phyloP scores from a whole-genome alignment of 192 early-diverging fungal species.

The Thamnidium elegans region DNA sequence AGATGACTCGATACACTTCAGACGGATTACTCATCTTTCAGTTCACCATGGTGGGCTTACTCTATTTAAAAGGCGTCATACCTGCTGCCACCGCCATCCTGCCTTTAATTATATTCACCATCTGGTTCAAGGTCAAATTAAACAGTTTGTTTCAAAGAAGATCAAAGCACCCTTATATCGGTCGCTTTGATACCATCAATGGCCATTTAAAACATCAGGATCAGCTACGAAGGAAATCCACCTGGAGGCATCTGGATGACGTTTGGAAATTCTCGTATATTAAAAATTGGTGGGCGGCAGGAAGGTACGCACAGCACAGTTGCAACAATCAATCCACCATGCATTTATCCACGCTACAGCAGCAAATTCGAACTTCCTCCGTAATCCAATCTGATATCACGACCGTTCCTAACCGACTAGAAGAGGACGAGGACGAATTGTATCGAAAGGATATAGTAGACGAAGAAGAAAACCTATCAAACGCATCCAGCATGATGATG shows the following conservation, averaged over 20 bases:
- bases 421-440: no score
- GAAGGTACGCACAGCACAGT: constrained; percentile 13
- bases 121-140: constrained; percentile 46
- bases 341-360: not conserved
- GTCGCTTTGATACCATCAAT: not conserved
- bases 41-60: constrained; percentile 51
- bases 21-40: constrained; percentile 60
- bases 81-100: constrained; percentile 38
- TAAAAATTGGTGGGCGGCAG: constrained; percentile 19
- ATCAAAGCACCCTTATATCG: constrained; percentile 35
- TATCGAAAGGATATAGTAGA: not conserved
- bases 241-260: constrained; percentile 12
- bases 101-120: constrained; percentile 45
- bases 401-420: not conserved
- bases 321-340: not conserved
- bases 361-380: not conserved
- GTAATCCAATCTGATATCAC: not conserved
- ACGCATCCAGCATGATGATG: no score
- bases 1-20: constrained; percentile 53
- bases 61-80: constrained; percentile 46
- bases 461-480: not conserved
- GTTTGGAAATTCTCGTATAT: constrained; percentile 30
- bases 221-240: not conserved
- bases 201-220: not conserved
- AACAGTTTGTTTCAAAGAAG: constrained; percentile 42